Conservation (phyloP, 306 rosid genomes). For the Quercus glauca region DNA sequence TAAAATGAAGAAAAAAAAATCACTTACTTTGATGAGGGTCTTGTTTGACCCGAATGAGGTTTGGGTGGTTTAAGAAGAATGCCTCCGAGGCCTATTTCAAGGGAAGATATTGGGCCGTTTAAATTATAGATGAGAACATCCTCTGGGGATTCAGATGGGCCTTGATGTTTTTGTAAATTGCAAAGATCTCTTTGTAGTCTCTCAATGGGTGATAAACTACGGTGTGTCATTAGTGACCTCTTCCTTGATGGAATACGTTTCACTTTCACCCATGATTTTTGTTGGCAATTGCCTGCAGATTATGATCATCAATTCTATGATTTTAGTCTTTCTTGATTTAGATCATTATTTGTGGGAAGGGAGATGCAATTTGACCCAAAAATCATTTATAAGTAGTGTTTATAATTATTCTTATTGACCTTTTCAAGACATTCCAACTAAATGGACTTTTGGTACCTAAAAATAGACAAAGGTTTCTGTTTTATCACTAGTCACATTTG, state of each 20-base stretch:
- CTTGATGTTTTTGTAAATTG: background rate
- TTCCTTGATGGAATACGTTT: background rate
- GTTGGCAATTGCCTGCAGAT: too few species aligned
- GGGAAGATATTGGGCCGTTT: background rate
- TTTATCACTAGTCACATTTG: too few species aligned
- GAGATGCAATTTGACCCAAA: background rate
- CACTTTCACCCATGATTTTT: background rate
- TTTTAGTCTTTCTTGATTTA: too few species aligned
- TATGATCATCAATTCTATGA: too few species aligned
- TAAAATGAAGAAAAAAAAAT: background rate
- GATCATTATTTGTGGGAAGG: background rate
- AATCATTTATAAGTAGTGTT: too few species aligned
- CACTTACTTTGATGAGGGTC: background rate
- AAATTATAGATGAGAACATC: background rate
- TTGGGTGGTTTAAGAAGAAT: too few species aligned
- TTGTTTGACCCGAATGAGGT: too few species aligned
- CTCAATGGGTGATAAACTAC: background rate
- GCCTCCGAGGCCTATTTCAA: conserved; percentile 16
- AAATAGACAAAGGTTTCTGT: too few species aligned
- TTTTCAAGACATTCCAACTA: too few species aligned
- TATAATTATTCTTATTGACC: too few species aligned
- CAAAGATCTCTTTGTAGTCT: background rate
- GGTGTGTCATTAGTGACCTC: background rate
- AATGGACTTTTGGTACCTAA: too few species aligned
- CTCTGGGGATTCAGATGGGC: background rate